Base-by-base conservation (phyloP, 2,329 filamentous ascomycete genomes). In the Hymenoscyphus occultus region DNA sequence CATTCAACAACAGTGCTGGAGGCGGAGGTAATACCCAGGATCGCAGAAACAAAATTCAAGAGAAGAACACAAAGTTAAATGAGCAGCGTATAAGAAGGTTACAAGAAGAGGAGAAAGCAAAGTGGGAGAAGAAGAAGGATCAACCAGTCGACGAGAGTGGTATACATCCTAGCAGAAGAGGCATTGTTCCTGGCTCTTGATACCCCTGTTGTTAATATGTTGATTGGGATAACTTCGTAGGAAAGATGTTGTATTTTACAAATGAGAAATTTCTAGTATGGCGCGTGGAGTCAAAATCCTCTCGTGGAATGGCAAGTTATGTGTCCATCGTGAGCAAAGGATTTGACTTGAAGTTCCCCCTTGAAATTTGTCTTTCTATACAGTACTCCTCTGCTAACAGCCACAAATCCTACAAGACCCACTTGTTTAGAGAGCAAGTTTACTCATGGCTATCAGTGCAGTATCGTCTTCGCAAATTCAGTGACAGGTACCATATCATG, bases 1-100 rank as follows among this genome's bases (percentile, higher is more conserved):
- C 3, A n/a, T 35, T 31, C 6, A 48, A 22, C 63, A 35, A 56
- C 67, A 92, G 90, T 71, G 93, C 91, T 65, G 93, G 93, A 61
- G 93, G 93, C 51, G 94, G 94, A 66, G 89, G 89, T 67, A 96
- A 93, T 77, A 91, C 86, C 57, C 83, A 87, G 69, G 79, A 83
- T 64, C 84, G 94, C 69, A 86, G 85, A 74, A 84, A 88, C 65
- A 95, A 93, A 80, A 92, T 98, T 77, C 83, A 86, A 73, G 84
- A 84, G 65, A 97, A 97, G 85, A 97, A 98, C 80, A 82, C 85
- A 73, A 94, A 93, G 79, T 83, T 97, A 60, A 86, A 91, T 71
- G 92, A 88, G 69, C 82, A 76, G 64, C 68, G 74, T 3, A 40
- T 69, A 3, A 67, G 71, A 13, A 67, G 67, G 39, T 70, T 71